Conservation (phyloP, 2,329 filamentous ascomycete species). For the Aphanoascus verrucosus region DNA sequence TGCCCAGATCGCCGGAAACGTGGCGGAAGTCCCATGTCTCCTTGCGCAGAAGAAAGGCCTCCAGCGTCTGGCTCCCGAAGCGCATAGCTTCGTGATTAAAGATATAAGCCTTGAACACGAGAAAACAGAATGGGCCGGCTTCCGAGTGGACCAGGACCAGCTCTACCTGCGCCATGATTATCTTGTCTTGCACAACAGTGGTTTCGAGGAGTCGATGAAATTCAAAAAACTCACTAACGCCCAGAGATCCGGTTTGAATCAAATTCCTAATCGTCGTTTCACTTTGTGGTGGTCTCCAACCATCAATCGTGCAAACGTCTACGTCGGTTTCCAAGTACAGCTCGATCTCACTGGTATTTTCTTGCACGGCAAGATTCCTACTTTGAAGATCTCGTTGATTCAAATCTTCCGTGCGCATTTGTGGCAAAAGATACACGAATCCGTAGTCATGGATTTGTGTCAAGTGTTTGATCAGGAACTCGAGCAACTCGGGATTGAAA, state of each 20-base stretch:
- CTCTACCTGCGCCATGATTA: conserved; percentile 43
- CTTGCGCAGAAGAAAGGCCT: conserved; percentile 15
- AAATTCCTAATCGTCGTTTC: conserved; percentile 97
- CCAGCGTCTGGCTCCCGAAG: conserved; percentile 19
- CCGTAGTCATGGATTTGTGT: conserved; percentile 95
- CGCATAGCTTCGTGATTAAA: conserved; percentile 32
- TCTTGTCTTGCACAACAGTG: conserved; percentile 40
- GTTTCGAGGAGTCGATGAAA: conserved; percentile 64
- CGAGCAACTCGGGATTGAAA: conserved; percentile 90
- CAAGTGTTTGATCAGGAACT: conserved; percentile 97
- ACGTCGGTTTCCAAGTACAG: conserved; percentile 98
- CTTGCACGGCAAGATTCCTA: conserved; percentile 97
- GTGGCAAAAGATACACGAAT: conserved; percentile 99
- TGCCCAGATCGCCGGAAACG: conserved; percentile 17
- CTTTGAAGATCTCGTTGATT: conserved; percentile 92
- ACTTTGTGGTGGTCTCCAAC: conserved; percentile 95
- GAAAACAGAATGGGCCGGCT: conserved; percentile 41
- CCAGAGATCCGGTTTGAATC: conserved; percentile 89
- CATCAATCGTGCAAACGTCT: conserved; percentile 92
- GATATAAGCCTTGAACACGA: conserved; percentile 37
- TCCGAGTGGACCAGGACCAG: conserved; percentile 43
- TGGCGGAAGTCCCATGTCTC: conserved; percentile 18
- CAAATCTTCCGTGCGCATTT: conserved; percentile 99
- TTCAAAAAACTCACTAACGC: conserved; percentile 99
- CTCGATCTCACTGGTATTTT: conserved; percentile 97